phyloP scores from a whole-genome alignment of 2,329 filamentous ascomycete species.

The Byssoonygena ceratinophila region DNA sequence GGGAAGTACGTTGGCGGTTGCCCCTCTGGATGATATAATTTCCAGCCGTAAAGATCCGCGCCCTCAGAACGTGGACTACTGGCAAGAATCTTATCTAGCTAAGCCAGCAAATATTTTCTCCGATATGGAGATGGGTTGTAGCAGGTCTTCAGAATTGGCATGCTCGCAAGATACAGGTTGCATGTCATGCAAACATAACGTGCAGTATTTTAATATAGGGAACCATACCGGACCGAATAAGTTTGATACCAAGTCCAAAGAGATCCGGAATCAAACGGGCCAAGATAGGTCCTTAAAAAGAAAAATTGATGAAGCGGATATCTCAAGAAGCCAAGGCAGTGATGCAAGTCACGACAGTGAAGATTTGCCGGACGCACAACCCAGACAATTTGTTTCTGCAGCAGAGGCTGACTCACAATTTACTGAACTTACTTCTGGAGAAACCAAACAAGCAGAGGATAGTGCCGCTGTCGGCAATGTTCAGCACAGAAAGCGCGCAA shows the following conservation, averaged over 20 bases:
- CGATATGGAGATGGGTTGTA: neutral
- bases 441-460: constrained; percentile 15
- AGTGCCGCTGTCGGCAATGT: constrained; percentile 18
- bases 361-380: constrained; percentile 8
- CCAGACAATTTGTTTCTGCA: neutral
- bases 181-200: neutral
- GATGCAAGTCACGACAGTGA: neutral
- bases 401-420: neutral
- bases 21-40: neutral
- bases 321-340: neutral
- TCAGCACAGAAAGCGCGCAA: constrained; percentile 26
- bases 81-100: neutral
- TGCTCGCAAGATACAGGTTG: neutral
- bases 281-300: neutral
- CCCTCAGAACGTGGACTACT: neutral
- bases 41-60: neutral
- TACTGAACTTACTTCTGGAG: neutral
- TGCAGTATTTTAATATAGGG: neutral
- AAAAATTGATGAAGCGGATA: constrained; percentile 7
- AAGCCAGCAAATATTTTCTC: neutral
- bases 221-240: neutral
- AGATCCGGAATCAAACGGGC: too few species aligned
- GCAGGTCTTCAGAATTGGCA: neutral
- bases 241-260: neutral
- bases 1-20: neutral